phyloP scores from a whole-genome alignment of 139 green algal genomes.

The Ettlia oleoabundans region DNA sequence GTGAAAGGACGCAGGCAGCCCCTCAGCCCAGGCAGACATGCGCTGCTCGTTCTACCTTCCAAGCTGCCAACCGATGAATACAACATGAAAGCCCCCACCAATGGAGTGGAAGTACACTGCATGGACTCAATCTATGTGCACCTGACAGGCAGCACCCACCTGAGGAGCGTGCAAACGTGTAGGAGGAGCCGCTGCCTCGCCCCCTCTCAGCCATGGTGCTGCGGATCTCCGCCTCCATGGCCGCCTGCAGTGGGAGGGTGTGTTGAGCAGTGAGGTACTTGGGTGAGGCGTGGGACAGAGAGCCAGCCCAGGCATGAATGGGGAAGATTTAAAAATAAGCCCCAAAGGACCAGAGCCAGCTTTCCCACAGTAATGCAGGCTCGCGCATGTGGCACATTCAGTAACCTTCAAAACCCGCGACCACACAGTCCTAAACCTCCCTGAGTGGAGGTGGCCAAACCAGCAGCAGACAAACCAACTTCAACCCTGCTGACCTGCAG shows the following conservation, averaged over 20 bases:
- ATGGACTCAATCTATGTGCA: too few species aligned
- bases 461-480: too few species aligned
- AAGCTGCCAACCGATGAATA: too few species aligned
- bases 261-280: neutral
- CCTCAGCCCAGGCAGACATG: too few species aligned
- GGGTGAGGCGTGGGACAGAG: too few species aligned
- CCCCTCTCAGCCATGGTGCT: conserved; percentile 53
- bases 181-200: neutral
- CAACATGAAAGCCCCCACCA: too few species aligned
- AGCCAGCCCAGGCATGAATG: neutral
- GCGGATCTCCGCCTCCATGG: conserved; percentile 93
- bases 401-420: neutral
- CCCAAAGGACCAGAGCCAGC: too few species aligned
- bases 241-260: conserved; percentile 52
- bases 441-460: too few species aligned
- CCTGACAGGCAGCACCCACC: conserved; percentile 5
- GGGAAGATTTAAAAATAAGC: neutral
- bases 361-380: neutral
- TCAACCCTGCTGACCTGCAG: conserved; percentile 56
- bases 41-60: too few species aligned
- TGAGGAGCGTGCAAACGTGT: neutral
- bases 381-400: neutral
- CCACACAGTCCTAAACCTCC: neutral
- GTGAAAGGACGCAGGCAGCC: too few species aligned
- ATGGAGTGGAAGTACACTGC: too few species aligned